Percentiles rank a stretch among this genome's conserved stretches.
phyloP scores from a whole-genome alignment of 164 flowering plant species.

The Saururus chinensis region DNA sequence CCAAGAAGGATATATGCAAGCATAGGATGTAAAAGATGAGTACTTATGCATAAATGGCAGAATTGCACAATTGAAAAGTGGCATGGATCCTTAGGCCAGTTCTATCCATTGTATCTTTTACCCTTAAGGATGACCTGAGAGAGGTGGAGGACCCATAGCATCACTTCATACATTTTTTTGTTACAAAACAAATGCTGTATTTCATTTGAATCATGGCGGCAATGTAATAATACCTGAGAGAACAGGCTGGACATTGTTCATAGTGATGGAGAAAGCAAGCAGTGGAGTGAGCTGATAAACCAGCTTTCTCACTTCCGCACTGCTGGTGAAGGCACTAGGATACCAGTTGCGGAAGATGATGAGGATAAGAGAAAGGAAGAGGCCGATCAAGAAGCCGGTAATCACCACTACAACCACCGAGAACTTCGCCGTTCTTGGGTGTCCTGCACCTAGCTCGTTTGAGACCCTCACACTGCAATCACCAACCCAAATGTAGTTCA shows the following conservation, averaged over 20 bases:
- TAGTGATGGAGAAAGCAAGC: conserved; percentile 7
- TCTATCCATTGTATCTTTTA: too few relatives aligned
- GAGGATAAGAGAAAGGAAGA: conserved; percentile 3
- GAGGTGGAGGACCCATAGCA: too few relatives aligned
- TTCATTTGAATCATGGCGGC: background rate
- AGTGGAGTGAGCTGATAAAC: conserved; percentile 14
- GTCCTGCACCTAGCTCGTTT: conserved; percentile 15
- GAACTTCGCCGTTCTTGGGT: conserved; percentile 15
- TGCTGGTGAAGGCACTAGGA: conserved; percentile 9
- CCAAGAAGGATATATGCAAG: too few relatives aligned
- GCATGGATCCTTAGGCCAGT: too few relatives aligned
- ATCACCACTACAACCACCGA: conserved; percentile 12
- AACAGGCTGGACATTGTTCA: conserved; percentile 15
- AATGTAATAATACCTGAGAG: conserved; percentile 8
- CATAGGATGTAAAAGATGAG: too few relatives aligned
- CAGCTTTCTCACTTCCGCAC: conserved; percentile 7
- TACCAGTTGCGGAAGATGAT: conserved; percentile 4
- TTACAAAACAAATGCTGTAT: background rate
- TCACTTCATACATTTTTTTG: too few relatives aligned
- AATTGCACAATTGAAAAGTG: too few relatives aligned
- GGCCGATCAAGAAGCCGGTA: conserved; percentile 6
- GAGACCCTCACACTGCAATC: conserved; percentile 13
- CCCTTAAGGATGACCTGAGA: too few relatives aligned
- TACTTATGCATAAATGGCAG: too few relatives aligned
- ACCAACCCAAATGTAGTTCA: background rate